Evolutionary conservation across 2,329 filamentous ascomycete genomes (phyloP), one percentile per base, ranked within the genome.

Genomic region (Immersiporthe knoxdaviesiana): DNA sequence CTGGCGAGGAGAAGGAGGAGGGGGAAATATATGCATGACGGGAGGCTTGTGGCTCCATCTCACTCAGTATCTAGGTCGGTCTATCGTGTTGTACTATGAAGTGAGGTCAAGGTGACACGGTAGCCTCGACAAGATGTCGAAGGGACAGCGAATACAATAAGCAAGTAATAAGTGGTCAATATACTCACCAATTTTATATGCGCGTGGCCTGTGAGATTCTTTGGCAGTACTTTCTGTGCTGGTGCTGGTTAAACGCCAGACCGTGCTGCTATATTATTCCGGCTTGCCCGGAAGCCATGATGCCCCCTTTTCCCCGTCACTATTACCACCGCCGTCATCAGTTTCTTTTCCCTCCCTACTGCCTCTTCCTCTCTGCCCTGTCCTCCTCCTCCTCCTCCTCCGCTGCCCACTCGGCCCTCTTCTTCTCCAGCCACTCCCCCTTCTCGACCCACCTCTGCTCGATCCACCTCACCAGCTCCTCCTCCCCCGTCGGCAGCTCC

Each of bases 401-500:
- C 11, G 76, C 75, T 56, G 52, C 68, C 82, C 82, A 84, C 74
- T 83, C 78, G 27, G 75, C 72, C 70, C 79, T 80, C 73, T 82
- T 81, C 54, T 71, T 74, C 68, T 86, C 84, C 37, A 88, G 75
- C 79, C 81, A 85, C 67, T 83, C 77, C 2, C 84, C 85, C 75
- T 87, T 88, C 73, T 84, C 83, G 35, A 86, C 73, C 84, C 84
- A 87, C 50, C 82, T 75, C 67, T 81, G 77, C 76, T 88, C 84
- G 30, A 88, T 76, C 85, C 85, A 88, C 70, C 79, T 81, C 14
- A 82, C 82, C 67, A 87, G 75, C 67, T 79, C 83, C 30, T 80
- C 81, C 65, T 87, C 84, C n/a, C 76, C 81, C 21, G 78, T 71
- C 21, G 84, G 84, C 59, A 87, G 76, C 47, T 83, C 79, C 63